A percentile compares a stretch with the other conserved stretches of the same genome.
Conservation (phyloP, 306 rosid genomes). For the Ammopiptanthus mongolicus region DNA sequence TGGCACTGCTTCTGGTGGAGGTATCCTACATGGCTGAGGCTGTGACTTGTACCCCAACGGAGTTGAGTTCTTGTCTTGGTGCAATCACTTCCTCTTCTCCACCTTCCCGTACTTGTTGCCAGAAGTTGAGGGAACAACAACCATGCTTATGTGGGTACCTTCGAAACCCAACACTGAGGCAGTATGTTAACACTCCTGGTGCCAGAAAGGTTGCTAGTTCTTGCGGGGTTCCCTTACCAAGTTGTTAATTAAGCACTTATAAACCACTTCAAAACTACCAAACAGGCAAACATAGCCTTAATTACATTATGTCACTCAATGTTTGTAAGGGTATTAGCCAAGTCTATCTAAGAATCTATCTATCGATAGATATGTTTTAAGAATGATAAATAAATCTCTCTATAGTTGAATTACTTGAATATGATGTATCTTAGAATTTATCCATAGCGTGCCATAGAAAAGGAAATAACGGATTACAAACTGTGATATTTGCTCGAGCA, state of each 20-base stretch:
- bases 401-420: too few relatives aligned
- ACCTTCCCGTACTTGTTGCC: conserved; percentile 40
- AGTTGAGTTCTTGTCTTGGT: conserved; percentile 34
- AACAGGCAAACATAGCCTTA: too few relatives aligned
- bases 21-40: conserved; percentile 31
- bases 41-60: conserved; percentile 22
- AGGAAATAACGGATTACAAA: not conserved
- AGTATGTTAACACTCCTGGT: conserved; percentile 38
- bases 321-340: too few relatives aligned
- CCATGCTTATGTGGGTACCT: conserved; percentile 64
- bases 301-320: too few relatives aligned
- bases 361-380: too few relatives aligned
- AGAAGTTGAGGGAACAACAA: conserved; percentile 41
- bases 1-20: conserved; percentile 16
- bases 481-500: not conserved
- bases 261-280: too few relatives aligned
- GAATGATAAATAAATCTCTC: too few relatives aligned
- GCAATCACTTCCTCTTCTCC: conserved; percentile 18
- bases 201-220: conserved; percentile 31
- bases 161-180: conserved; percentile 34
- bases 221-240: conserved; percentile 44
- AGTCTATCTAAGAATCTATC: too few relatives aligned
- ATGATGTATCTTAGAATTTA: too few relatives aligned
- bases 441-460: too few relatives aligned
- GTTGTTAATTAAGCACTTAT: conserved; percentile 4